Base-by-base conservation (phyloP, 352 stramenopile species). In the Globisporangium uncinulatum region DNA sequence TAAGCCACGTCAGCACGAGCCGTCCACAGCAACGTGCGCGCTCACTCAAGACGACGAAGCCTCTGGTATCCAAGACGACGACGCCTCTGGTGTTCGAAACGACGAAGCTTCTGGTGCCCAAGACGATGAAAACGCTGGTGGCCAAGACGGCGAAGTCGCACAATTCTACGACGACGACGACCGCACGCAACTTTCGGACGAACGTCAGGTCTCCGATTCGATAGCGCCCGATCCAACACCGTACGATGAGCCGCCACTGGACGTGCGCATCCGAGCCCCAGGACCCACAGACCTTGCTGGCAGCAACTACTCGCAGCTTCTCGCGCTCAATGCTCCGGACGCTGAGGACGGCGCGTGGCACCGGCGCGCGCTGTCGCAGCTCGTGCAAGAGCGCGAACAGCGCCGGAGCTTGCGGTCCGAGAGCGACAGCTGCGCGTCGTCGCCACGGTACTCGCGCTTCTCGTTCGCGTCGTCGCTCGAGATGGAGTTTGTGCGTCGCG, bases 301-400 rank as follows among this genome's bases (percentile, higher is more conserved):
- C 17, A 66, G 19, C 36, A 71, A 62, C 46, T 86, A 76, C 46
- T 60, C 57, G 11, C 50, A 85, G 48, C 67, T 87, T n/a, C 60
- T 66, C 0, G 29, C 74, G 17, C 51, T 81, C 39, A n/a, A 43
- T 19, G 62, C 57, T 15, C 34, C 56, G 19, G 52, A 55, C 41
- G 49, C 53, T 9, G 62, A 69, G 51, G 56, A 70, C 19, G 51
- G 7, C 3, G 31, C 47, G 24, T 83, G 69, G 68, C 67, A 77
- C 46, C 62, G 60, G 21, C 52, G 62, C 4, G 67, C 76, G 17
- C 58, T 90, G 14, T 67, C 59, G 8, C 61, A 57, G n/a, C 62
- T 88, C 1, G 66, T 70, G 32, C 56, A 66, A 42, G 63, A 77
- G 31, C 77, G 72, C 8, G 44, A 82, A 53, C 63, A 67, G 51